Conservation (phyloP, 2,329 filamentous ascomycete species). For the Colletotrichum plurivorum region DNA sequence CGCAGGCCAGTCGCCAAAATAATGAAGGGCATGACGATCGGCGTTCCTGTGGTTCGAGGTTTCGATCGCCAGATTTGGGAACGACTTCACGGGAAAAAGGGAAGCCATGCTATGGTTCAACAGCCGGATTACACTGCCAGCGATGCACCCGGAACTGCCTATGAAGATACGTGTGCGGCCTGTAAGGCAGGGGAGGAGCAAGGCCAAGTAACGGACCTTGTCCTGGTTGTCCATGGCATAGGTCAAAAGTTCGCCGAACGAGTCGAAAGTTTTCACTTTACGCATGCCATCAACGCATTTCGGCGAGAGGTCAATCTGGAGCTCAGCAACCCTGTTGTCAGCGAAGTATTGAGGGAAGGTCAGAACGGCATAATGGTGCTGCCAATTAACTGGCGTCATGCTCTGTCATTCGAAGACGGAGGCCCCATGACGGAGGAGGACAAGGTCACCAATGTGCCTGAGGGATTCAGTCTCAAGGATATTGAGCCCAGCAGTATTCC, state of each 20-base stretch:
- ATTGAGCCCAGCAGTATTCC: conserved; percentile 94
- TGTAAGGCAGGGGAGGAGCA: conserved; percentile 75
- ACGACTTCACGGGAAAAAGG: conserved; percentile 71
- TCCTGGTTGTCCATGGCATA: conserved; percentile 94
- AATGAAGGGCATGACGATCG: conserved; percentile 84
- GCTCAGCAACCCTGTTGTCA: conserved; percentile 80
- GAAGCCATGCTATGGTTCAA: conserved; percentile 48
- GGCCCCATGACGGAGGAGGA: conserved; percentile 71
- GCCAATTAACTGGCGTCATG: conserved; percentile 94
- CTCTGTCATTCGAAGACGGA: conserved; percentile 88
- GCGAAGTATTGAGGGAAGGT: conserved; percentile 79
- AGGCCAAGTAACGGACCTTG: conserved; percentile 85
- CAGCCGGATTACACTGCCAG: conserved; percentile 42
- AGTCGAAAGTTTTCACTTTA: conserved; percentile 97
- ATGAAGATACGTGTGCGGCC: conserved; percentile 61
- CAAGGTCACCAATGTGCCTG: conserved; percentile 66
- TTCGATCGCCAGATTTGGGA: conserved; percentile 87
- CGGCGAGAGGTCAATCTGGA: conserved; percentile 89
- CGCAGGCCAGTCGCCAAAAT: conserved; percentile 87
- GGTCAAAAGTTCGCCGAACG: conserved; percentile 96
- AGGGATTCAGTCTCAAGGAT: conserved; percentile 80
- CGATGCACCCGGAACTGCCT: conserved; percentile 36
- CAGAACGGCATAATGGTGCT: conserved; percentile 94
- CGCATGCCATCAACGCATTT: conserved; percentile 93
- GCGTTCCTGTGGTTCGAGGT: conserved; percentile 89